A percentile compares a stretch with the other conserved stretches of the same genome.
phyloP scores from a whole-genome alignment of 2,329 filamentous ascomycete genomes.

The Alternaria triticimaculans region DNA sequence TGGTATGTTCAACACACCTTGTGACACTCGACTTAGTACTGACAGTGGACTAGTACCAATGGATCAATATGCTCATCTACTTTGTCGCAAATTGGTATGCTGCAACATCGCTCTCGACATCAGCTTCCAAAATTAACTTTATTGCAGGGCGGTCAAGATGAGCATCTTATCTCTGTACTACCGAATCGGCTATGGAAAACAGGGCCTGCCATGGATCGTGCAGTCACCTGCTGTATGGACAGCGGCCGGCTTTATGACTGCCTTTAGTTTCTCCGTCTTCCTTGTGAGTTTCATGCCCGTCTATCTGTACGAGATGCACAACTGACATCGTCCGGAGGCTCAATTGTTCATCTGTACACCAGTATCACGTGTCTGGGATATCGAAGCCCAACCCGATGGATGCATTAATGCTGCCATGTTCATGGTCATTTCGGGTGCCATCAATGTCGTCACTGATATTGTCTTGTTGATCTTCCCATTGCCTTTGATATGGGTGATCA shows the following conservation, averaged over 20 bases:
- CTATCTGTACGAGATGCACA: neutral
- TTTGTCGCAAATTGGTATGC: conserved; percentile 35
- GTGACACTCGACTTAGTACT: neutral
- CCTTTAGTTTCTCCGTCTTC: conserved; percentile 28
- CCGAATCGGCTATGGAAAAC: conserved; percentile 33
- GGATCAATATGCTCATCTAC: conserved; percentile 37
- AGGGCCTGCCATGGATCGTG: conserved; percentile 32
- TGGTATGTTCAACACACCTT: conserved; percentile 13
- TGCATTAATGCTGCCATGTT: conserved; percentile 30
- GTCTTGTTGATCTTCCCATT: conserved; percentile 33
- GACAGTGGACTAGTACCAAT: conserved; percentile 28
- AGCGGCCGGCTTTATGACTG: conserved; percentile 27
- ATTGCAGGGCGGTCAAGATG: conserved; percentile 37
- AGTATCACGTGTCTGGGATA: conserved; percentile 27
- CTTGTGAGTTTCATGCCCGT: conserved; percentile 18
- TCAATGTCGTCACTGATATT: conserved; percentile 35
- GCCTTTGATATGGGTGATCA: conserved; percentile 30
- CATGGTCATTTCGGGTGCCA: conserved; percentile 28
- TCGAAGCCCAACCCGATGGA: conserved; percentile 15
- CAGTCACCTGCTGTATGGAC: conserved; percentile 29
- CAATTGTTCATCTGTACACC: conserved; percentile 33
- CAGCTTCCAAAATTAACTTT: neutral
- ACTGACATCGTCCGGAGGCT: conserved; percentile 11
- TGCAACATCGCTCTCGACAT: neutral
- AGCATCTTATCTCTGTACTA: conserved; percentile 38